phyloP scores from a whole-genome alignment of 768 basidiomycete species.

The Leucocoprinus sp. region DNA sequence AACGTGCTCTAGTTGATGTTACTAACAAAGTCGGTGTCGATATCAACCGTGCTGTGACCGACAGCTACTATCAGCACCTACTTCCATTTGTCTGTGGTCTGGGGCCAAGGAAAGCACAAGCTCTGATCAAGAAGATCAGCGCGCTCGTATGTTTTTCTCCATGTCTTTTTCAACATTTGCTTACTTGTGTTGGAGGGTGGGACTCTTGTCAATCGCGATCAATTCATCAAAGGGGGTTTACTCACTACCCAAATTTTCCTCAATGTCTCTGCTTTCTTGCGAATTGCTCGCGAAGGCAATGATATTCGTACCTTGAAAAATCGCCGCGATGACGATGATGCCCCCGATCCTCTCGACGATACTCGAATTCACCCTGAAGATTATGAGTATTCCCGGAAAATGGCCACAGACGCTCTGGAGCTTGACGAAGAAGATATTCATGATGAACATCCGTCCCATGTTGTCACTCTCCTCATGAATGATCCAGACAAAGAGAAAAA shows the following conservation, averaged over 20 bases:
- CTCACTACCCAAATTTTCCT: constrained; percentile 84
- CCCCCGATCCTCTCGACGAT: constrained; percentile 84
- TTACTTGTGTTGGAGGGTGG: constrained; percentile 62
- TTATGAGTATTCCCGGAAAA: constrained; percentile 95
- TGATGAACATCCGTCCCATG: constrained; percentile 85
- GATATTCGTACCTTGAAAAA: constrained; percentile 52
- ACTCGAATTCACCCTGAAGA: constrained; percentile 97
- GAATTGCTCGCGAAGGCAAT: constrained; percentile 66
- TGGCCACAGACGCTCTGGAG: constrained; percentile 96
- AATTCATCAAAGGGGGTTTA: constrained; percentile 76
- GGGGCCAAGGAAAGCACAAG: constrained; percentile 89
- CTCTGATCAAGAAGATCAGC: constrained; percentile 73
- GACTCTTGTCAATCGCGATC: constrained; percentile 76
- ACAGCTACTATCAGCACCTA: constrained; percentile 81
- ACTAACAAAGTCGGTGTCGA: constrained; percentile 93
- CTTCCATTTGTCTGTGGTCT: constrained; percentile 89
- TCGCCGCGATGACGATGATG: constrained; percentile 60
- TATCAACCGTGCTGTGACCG: constrained; percentile 86
- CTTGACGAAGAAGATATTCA: constrained; percentile 96
- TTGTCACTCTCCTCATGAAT: constrained; percentile 79
- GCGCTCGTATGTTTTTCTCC: constrained; percentile 45
- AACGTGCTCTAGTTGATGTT: constrained; percentile 82
- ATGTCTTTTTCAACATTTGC: background rate
- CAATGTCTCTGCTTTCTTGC: constrained; percentile 88
- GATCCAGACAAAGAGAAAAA: constrained; percentile 74